Conservation (phyloP, 306 rosid genomes). For the Prunus padus region DNA sequence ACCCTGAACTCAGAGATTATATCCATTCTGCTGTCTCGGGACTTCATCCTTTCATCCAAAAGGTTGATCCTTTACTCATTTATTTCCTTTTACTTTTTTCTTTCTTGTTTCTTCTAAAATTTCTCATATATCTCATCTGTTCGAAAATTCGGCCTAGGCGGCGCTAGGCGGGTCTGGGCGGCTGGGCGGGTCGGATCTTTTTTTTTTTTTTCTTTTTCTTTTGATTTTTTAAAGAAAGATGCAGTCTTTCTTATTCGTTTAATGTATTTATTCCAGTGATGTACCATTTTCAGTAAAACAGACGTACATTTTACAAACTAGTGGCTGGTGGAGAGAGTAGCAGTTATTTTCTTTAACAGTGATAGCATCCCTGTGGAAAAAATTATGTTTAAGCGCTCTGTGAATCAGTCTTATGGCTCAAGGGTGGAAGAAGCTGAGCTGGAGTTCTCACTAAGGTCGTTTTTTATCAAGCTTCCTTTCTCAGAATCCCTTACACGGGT, state of each 20-base stretch:
- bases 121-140: neutral
- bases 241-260: neutral
- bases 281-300: slow-evolving; percentile 2
- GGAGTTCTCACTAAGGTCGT: slow-evolving; percentile 80
- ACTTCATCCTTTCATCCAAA: slow-evolving; percentile 67
- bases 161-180: too few species aligned
- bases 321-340: slow-evolving; percentile 83
- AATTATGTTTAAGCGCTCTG: slow-evolving; percentile 62
- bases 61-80: slow-evolving; percentile 44
- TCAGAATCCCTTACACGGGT: slow-evolving; percentile 61
- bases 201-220: too few species aligned
- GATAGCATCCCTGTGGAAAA: slow-evolving; percentile 58
- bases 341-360: slow-evolving; percentile 59
- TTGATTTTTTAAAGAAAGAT: neutral
- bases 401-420: slow-evolving; percentile 58
- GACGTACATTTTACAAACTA: slow-evolving; percentile 24
- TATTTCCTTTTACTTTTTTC: neutral
- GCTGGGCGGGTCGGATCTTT: too few species aligned
- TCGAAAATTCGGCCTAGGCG: too few species aligned
- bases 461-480: slow-evolving; percentile 69
- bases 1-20: slow-evolving; percentile 82
- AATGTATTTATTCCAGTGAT: neutral
- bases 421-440: slow-evolving; percentile 58
- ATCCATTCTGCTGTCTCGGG: slow-evolving; percentile 70
- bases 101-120: neutral